A percentile compares a stretch with the other conserved stretches of the same genome.
Evolutionary conservation across 2,329 filamentous ascomycete species (phyloP).

Genomic region (Pyricularia sp.): DNA sequence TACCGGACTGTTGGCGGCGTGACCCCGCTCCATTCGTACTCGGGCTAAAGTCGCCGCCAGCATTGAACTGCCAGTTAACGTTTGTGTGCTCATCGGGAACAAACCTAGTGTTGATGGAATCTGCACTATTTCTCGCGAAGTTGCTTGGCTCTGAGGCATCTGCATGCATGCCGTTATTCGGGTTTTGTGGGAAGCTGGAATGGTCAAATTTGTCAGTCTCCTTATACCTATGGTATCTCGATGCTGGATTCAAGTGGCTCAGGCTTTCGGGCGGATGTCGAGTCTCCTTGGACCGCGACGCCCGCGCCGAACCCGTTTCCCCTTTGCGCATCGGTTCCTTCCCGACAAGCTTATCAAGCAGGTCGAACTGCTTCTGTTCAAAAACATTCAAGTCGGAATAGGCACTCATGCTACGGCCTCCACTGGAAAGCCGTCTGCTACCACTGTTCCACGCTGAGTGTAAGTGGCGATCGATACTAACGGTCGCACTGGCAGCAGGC

Average conservation of each 20-base stretch:
- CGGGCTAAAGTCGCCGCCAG: slow-evolving; percentile 27
- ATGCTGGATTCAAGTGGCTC: not conserved
- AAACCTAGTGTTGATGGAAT: slow-evolving; percentile 55
- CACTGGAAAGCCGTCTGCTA: slow-evolving; percentile 14
- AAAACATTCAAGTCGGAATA: slow-evolving; percentile 11
- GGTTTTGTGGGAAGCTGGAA: slow-evolving; percentile 39
- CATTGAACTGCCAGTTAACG: slow-evolving; percentile 40
- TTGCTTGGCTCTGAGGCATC: slow-evolving; percentile 20
- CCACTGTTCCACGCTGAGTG: not conserved
- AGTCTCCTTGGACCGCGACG: not conserved
- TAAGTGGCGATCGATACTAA: slow-evolving; percentile 3
- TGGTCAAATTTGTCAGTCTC: slow-evolving; percentile 12
- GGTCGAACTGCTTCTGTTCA: slow-evolving; percentile 12
- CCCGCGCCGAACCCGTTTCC: not conserved
- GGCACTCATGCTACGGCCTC: slow-evolving; percentile 7
- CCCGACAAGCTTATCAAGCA: slow-evolving; percentile 11
- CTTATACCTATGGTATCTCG: not conserved
- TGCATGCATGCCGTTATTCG: not conserved
- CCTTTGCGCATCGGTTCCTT: not conserved
- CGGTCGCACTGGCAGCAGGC: not conserved
- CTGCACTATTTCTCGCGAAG: slow-evolving; percentile 41
- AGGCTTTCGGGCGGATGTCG: slow-evolving; percentile 4
- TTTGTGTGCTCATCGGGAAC: slow-evolving; percentile 35
- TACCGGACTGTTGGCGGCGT: slow-evolving; percentile 28
- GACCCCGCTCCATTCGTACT: slow-evolving; percentile 18